A percentile compares a stretch with the other conserved stretches of the same genome.
phyloP scores from a whole-genome alignment of 768 basidiomycete species.

The Kwoniella sp. region DNA sequence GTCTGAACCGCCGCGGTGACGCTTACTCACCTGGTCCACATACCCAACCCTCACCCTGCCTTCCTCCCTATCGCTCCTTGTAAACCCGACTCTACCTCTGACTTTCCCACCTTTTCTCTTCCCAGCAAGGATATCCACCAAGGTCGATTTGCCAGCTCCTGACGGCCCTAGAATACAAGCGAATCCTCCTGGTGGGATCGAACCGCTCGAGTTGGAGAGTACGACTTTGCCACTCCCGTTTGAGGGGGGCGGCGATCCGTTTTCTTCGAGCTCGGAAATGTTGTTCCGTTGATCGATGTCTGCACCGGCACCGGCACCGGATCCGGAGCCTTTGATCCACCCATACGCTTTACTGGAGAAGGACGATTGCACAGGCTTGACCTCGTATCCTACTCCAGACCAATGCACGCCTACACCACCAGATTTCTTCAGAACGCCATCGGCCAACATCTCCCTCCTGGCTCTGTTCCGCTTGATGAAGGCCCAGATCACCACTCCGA shows the following conservation, averaged over 20 bases:
- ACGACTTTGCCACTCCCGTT: constrained; percentile 64
- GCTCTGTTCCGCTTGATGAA: constrained; percentile 67
- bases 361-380: constrained; percentile 50
- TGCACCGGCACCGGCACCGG: neutral
- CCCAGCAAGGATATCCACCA: constrained; percentile 86
- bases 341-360: constrained; percentile 3
- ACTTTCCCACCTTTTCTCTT: constrained; percentile 74
- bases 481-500: constrained; percentile 68
- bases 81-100: constrained; percentile 69
- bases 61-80: constrained; percentile 32
- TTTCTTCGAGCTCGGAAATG: constrained; percentile 2
- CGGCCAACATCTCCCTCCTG: constrained; percentile 56
- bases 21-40: constrained; percentile 63
- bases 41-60: constrained; percentile 70
- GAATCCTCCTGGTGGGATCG: constrained; percentile 76
- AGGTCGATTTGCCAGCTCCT: constrained; percentile 87
- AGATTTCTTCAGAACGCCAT: constrained; percentile 55
- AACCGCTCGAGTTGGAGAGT: constrained; percentile 70
- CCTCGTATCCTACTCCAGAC: constrained; percentile 69
- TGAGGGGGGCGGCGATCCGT: constrained; percentile 16
- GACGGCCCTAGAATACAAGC: constrained; percentile 91
- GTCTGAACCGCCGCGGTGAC: too few relatives aligned
- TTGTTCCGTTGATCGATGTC: neutral
- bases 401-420: constrained; percentile 71
- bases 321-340: constrained; percentile 36